A percentile compares a stretch with the other conserved stretches of the same genome.
Evolutionary conservation across 306 rosid species (phyloP).

Genomic region (Neltuma alba): DNA sequence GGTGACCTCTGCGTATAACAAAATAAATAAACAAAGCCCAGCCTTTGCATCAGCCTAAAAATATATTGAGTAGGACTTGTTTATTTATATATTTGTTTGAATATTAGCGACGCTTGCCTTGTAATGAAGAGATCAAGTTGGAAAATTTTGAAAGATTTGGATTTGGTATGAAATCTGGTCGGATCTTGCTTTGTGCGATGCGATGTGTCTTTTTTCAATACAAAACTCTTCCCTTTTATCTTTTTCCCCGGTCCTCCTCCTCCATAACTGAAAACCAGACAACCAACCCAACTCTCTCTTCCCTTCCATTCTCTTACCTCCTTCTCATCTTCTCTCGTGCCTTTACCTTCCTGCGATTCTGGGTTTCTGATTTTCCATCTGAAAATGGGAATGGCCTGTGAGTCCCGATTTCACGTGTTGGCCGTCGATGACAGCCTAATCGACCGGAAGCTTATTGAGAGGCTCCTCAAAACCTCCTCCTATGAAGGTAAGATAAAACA

Average conservation of each 20-base stretch:
- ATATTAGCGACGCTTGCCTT: conserved; percentile 67
- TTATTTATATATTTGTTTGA: conserved; percentile 17
- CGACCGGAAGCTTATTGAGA: conserved; percentile 86
- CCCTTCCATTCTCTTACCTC: conserved; percentile 4
- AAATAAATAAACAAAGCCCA: background rate
- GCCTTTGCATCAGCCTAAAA: conserved; percentile 25
- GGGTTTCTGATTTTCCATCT: conserved; percentile 29
- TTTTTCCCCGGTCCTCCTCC: conserved; percentile 13
- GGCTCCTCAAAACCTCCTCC: conserved; percentile 79
- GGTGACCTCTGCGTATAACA: background rate
- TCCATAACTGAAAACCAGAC: background rate
- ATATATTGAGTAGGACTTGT: conserved; percentile 42
- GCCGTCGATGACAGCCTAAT: conserved; percentile 93
- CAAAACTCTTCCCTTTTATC: conserved; percentile 41
- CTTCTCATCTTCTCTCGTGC: background rate
- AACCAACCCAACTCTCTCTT: background rate
- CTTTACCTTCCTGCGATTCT: background rate
- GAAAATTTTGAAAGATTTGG: conserved; percentile 82
- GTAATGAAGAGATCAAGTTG: conserved; percentile 74
- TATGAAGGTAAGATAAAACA: conserved; percentile 62
- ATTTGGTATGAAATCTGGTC: conserved; percentile 96
- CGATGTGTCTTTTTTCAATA: conserved; percentile 64
- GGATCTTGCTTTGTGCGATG: conserved; percentile 96
- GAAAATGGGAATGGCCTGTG: conserved; percentile 77
- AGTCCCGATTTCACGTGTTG: conserved; percentile 85